Base-by-base conservation (phyloP, 2,329 filamentous ascomycete genomes). In the Paraconiothyrium sp. region DNA sequence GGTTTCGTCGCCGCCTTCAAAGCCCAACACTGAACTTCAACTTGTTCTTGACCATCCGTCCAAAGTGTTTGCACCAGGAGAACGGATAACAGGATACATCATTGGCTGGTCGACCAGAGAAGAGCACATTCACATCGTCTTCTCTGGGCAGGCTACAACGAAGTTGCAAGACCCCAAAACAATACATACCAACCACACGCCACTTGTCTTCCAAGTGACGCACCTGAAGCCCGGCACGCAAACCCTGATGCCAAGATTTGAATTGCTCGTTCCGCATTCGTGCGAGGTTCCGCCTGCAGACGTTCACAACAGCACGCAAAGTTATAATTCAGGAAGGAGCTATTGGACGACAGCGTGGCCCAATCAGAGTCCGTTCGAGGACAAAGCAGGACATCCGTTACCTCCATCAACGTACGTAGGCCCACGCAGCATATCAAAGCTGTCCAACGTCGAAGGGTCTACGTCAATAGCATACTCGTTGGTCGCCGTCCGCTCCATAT, bases 281-380 rank as follows among this genome's bases (percentile, higher is more conserved):
- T 43, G 46, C 1, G n/a, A 14, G 1, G 8, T n/a, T 20, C 49
- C 41, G 2, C 44, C 59, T 14, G n/a, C 41, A 8, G n/a, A 44
- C 13, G 44, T 62, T 5, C 49, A 64, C n/a, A 41, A 59, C 16
- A 47, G 56, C 14, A 20, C 41, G 9, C 54, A 58, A 34, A 27
- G 52, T 22, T 11, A 49, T 30, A 13, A 48, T 13, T 8, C 32
- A 13, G 35, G 50, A 9, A 41, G 41, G 32, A 37, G 8, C 3
- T 62, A 62, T 50, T 69, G 61, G 64, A 61, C 62, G 5, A 30
- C 55, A 24, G 43, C 55, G 43, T 69, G 64, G 66, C 59, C 61
- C 13, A 22, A n/a, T 7, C 43, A 62, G 20, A 50, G 58, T 14
- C 49, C 60, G 6, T 67, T 54, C 35, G 62, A 67, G 37, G 44